These are phyloP conservation scores for Globisporangium nagaii DNA, from an alignment of 352 stramenopile genomes.

Conservation along the genomic window DNA sequence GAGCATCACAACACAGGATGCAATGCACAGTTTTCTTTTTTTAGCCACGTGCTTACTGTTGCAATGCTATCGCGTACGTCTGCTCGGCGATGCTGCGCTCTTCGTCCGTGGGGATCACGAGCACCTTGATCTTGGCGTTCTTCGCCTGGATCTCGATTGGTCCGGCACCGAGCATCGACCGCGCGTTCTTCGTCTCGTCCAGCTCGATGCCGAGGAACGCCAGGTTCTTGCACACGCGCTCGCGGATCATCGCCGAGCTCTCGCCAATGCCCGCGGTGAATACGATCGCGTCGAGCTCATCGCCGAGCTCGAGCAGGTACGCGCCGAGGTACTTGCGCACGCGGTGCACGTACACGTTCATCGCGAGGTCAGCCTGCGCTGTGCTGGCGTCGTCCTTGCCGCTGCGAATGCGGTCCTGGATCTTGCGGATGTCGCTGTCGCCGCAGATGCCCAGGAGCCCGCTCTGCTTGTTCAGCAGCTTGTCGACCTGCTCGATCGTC, in stretches of 20 bases:
- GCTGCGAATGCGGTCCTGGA: conserved; percentile 56
- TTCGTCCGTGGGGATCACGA: conserved; percentile 89
- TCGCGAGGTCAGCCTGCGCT: conserved; percentile 49
- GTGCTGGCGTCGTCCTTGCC: conserved; percentile 23
- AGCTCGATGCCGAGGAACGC: conserved; percentile 66
- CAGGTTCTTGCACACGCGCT: conserved; percentile 60
- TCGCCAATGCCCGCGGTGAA: conserved; percentile 90
- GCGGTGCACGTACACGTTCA: conserved; percentile 84
- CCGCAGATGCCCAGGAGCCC: conserved; percentile 77
- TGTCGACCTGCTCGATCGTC: conserved; percentile 71
- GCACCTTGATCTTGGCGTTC: conserved; percentile 50
- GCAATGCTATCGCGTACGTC: conserved; percentile 61
- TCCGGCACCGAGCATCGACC: conserved; percentile 50
- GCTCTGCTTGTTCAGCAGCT: conserved; percentile 88
- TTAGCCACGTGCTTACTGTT: conserved; percentile 15
- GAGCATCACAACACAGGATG: too few species aligned
- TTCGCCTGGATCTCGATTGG: conserved; percentile 55
- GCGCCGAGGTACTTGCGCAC: conserved; percentile 86
- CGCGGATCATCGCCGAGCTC: conserved; percentile 72
- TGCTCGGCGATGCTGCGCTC: conserved; percentile 87
- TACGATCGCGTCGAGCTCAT: conserved; percentile 74
- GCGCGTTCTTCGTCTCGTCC: conserved; percentile 65
- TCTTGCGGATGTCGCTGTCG: conserved; percentile 78
- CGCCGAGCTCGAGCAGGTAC: conserved; percentile 70
- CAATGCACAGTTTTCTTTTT: neutral